Percentiles rank a stretch among this genome's conserved stretches.
Conservation (phyloP, 2,329 filamentous ascomycete species). For the Microdochium trichocladiopsis region DNA sequence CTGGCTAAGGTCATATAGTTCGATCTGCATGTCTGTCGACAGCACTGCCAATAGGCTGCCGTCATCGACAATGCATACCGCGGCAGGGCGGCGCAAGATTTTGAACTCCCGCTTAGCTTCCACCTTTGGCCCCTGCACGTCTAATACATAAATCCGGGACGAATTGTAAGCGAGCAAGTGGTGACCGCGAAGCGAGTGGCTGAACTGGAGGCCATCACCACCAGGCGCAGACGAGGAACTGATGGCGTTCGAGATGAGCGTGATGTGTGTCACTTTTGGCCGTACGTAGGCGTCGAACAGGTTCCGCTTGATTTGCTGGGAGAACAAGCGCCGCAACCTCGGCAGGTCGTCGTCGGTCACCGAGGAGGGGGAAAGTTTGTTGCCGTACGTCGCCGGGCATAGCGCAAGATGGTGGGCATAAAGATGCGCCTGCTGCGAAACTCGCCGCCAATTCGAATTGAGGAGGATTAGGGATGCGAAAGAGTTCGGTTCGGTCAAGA, state of each 20-base stretch:
- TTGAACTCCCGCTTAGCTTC: constrained; percentile 71
- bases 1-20: constrained; percentile 68
- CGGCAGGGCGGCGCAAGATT: constrained; percentile 66
- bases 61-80: constrained; percentile 74
- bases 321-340: constrained; percentile 57
- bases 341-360: constrained; percentile 44
- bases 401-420: constrained; percentile 55
- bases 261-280: constrained; percentile 64
- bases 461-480: constrained; percentile 62
- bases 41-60: constrained; percentile 71
- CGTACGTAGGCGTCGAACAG: constrained; percentile 70
- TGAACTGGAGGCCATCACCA: constrained; percentile 81
- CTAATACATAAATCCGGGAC: constrained; percentile 73
- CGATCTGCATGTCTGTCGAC: constrained; percentile 75
- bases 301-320: constrained; percentile 66
- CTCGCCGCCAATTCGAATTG: constrained; percentile 57
- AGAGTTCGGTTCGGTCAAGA: constrained; percentile 50
- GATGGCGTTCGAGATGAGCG: constrained; percentile 75
- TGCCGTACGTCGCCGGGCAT: constrained; percentile 52
- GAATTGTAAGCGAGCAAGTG: constrained; percentile 78
- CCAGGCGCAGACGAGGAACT: constrained; percentile 78
- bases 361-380: constrained; percentile 29
- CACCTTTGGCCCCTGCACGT: constrained; percentile 53
- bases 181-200: constrained; percentile 67
- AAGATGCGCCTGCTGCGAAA: constrained; percentile 56